Evolutionary conservation across 345 rosid genomes (phyloP).

Genomic region (Dovyalis caffra): DNA sequence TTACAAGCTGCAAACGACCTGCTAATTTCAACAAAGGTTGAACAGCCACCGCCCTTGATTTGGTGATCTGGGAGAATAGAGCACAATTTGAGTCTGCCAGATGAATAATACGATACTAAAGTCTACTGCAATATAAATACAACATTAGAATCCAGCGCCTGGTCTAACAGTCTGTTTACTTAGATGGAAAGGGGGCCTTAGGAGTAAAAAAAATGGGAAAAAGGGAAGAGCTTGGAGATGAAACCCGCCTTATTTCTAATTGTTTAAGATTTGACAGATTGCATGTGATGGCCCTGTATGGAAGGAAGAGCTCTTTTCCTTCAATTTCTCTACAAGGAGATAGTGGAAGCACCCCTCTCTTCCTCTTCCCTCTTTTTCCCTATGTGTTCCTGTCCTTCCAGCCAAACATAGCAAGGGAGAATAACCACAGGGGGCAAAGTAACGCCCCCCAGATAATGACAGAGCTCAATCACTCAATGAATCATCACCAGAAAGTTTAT

Average conservation of each 20-base stretch:
- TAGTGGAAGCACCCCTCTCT: too few relatives aligned
- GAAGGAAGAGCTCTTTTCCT: background rate
- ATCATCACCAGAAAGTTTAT: too few relatives aligned
- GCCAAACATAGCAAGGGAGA: too few relatives aligned
- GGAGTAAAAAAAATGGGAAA: background rate
- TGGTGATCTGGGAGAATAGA: slow-evolving; percentile 48
- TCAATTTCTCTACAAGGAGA: too few relatives aligned
- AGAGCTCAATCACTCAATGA: too few relatives aligned
- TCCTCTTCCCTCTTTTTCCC: too few relatives aligned
- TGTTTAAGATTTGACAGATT: background rate
- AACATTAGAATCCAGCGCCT: background rate
- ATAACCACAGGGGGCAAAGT: too few relatives aligned
- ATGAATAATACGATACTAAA: background rate
- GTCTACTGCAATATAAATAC: background rate
- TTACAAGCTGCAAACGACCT: slow-evolving; percentile 80
- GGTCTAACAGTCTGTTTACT: background rate
- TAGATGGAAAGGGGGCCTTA: background rate
- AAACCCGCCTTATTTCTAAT: background rate
- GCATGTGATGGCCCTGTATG: background rate
- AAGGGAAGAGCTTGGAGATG: background rate
- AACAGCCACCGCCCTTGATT: slow-evolving; percentile 55
- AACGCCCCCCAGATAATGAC: too few relatives aligned
- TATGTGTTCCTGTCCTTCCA: too few relatives aligned
- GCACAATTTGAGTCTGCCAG: slow-evolving; percentile 5
- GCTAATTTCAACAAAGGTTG: slow-evolving; percentile 70